phyloP scores from a whole-genome alignment of 441 rosid species.

The Populus hybrid region DNA sequence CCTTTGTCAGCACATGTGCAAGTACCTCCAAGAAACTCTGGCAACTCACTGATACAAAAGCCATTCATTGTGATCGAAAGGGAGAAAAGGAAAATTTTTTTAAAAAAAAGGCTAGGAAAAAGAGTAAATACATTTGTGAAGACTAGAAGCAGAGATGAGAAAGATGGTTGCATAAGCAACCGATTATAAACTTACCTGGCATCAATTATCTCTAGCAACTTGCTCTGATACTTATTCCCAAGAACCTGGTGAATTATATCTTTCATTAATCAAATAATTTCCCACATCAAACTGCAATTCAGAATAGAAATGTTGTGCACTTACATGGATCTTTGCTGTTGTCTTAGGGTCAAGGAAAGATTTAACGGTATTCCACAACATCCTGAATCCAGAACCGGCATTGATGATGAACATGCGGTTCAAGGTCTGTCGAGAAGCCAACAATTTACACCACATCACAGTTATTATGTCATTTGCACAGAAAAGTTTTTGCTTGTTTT shows the following conservation, averaged over 20 bases:
- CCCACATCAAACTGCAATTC: background rate
- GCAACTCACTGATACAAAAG: conserved; percentile 61
- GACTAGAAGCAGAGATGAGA: background rate
- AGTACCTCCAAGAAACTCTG: conserved; percentile 88
- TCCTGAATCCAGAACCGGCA: conserved; percentile 94
- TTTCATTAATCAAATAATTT: conserved; percentile 13
- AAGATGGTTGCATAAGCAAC: background rate
- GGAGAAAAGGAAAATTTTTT: background rate
- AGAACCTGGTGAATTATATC: conserved; percentile 56
- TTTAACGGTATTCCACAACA: conserved; percentile 87
- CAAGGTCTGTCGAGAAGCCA: conserved; percentile 54
- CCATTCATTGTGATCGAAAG: background rate
- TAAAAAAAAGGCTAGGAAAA: background rate
- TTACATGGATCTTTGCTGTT: conserved; percentile 84
- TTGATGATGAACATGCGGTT: conserved; percentile 92
- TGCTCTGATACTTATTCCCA: conserved; percentile 83
- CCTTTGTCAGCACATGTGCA: conserved; percentile 87
- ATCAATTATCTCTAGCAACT: conserved; percentile 82
- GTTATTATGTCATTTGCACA: background rate
- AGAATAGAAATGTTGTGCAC: conserved; percentile 16
- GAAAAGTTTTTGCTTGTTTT: background rate
- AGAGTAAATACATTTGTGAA: background rate
- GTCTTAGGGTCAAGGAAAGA: conserved; percentile 95
- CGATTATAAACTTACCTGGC: conserved; percentile 39
- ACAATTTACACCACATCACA: conserved; percentile 4